Evolutionary conservation across 768 basidiomycete species (phyloP).

Genomic region (Leucogyrophana mollusca): DNA sequence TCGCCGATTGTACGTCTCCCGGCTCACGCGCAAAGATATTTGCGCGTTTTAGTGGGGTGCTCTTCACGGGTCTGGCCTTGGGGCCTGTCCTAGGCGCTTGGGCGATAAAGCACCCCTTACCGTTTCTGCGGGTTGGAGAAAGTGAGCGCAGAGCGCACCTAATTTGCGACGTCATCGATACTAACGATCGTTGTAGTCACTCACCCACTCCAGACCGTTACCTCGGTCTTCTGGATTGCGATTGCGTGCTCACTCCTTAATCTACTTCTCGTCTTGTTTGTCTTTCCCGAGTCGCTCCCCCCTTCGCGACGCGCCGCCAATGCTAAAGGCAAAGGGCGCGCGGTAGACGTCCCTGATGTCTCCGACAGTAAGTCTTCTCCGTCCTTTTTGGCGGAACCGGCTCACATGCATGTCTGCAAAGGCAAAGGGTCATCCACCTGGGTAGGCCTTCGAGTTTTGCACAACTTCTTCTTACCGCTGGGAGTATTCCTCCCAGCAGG

Average conservation of each 20-base stretch:
- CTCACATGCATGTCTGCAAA: neutral
- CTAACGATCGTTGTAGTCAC: constrained; percentile 16
- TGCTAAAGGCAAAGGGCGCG: constrained; percentile 30
- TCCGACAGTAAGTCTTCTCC: constrained; percentile 11
- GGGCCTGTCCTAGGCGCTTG: constrained; percentile 72
- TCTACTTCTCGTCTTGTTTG: constrained; percentile 57
- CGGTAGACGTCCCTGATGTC: constrained; percentile 8
- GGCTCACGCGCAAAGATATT: constrained; percentile 75
- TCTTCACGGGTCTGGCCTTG: constrained; percentile 72
- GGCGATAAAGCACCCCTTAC: constrained; percentile 45
- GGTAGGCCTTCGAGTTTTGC: constrained; percentile 26
- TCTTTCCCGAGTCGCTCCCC: constrained; percentile 57
- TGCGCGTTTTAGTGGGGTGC: constrained; percentile 68
- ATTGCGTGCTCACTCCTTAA: constrained; percentile 44
- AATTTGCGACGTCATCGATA: neutral
- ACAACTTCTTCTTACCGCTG: constrained; percentile 60
- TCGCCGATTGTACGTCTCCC: constrained; percentile 77
- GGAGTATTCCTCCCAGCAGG: constrained; percentile 64
- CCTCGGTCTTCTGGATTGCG: constrained; percentile 54
- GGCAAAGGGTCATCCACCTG: constrained; percentile 6
- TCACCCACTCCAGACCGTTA: constrained; percentile 38
- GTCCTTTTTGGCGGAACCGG: neutral
- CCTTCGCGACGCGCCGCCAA: constrained; percentile 24
- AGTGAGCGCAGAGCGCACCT: constrained; percentile 12
- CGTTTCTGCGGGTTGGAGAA: constrained; percentile 26